phyloP scores from a whole-genome alignment of 2,329 filamentous ascomycete genomes.

The Calonectria hawksworthii region DNA sequence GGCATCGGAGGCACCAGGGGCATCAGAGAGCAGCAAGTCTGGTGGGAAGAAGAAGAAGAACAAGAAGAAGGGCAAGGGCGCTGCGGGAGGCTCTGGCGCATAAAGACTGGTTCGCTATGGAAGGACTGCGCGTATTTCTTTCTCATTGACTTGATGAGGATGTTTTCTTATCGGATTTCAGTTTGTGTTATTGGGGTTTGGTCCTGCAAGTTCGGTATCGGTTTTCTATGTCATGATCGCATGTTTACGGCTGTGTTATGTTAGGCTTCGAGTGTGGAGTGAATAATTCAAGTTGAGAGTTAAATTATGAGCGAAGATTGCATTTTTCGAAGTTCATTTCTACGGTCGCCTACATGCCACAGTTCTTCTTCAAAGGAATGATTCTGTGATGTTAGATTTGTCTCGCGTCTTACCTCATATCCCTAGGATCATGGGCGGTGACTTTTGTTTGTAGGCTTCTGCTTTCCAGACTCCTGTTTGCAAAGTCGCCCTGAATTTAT shows the following conservation, averaged over 20 bases:
- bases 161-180: background rate
- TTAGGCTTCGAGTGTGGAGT: background rate
- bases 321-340: background rate
- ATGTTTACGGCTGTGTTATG: background rate
- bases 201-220: background rate
- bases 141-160: background rate
- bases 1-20: background rate
- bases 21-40: conserved; percentile 31
- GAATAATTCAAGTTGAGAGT: background rate
- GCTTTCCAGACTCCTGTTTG: background rate
- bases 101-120: conserved; percentile 16
- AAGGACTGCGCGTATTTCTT: background rate
- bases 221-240: background rate
- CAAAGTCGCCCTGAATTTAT: background rate
- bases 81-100: conserved; percentile 28
- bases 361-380: background rate
- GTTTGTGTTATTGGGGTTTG: background rate
- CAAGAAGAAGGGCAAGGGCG: conserved; percentile 43
- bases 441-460: background rate
- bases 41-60: conserved; percentile 45
- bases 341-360: background rate
- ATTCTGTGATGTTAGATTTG: background rate
- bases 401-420: background rate
- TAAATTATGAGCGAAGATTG: background rate
- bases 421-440: background rate